Base-by-base conservation (phyloP, 2,329 filamentous ascomycete species). In the Moelleriella libera region DNA sequence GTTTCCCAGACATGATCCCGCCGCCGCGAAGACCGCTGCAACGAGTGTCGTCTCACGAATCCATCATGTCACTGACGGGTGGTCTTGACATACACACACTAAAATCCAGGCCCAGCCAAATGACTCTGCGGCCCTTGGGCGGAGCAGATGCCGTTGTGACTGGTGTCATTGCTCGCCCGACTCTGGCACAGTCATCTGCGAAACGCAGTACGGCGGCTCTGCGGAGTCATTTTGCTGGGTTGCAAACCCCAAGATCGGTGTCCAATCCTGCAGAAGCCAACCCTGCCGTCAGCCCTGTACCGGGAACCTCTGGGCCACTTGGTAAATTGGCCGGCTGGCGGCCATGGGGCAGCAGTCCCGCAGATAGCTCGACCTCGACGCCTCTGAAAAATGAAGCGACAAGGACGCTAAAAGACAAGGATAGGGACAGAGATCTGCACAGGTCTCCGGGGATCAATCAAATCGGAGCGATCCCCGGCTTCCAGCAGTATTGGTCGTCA, bases 11-110 rank as follows among this genome's bases (percentile, higher is more conserved):
- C 43, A 21, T 21, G 21, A 21, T 21, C 21, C 64, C 63, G 47
- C 61, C 52, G 52, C 62, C 57, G 54, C 65, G 67, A 54, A 68
- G 66, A 47, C 63, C 64, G 2, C 63, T 89, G 4, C 83, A 78
- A 41, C 81, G 83, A 32, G 74, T 80, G 3, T 60, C 80, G 2
- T 95, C 89, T 1, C 88, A 94, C 55, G 89, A 96, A 60, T 94
- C 87, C 14, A 82, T 96, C 51, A 76, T 96, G 54, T 96, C 89
- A 0, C 75, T 95, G 2, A 79, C 82, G 0, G 88, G 88, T 4
- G 88, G 88, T 2, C 82, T 95, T 61, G 90, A 96, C 59, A 94
- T 95, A 45, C 88, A 94, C 61, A 88, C 85, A 0, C 71, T 94
- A 5, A 82, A 83, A 56, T 74, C 75, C 1, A 78, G 85, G 4